phyloP scores from a whole-genome alignment of 192 early-diverging fungal species.

The Coemansia sp. region DNA sequence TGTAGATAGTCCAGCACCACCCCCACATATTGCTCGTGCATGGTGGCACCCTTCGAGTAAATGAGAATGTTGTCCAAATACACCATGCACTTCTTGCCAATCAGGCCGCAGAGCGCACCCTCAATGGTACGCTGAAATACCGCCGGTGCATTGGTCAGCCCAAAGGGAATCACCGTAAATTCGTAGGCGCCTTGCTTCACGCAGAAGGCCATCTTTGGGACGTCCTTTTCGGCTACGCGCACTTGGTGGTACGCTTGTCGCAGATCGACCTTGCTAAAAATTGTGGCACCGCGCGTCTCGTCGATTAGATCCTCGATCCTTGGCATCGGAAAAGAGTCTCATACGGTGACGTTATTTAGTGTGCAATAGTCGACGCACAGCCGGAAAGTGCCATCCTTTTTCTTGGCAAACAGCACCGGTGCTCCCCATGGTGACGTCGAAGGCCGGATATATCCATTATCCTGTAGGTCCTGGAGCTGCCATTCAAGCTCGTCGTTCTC shows the following conservation, averaged over 20 bases:
- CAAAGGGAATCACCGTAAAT: conserved; percentile 61
- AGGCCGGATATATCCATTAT: conserved; percentile 15
- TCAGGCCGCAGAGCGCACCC: conserved; percentile 27
- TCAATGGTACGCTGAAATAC: conserved; percentile 58
- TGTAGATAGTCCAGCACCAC: too few relatives aligned
- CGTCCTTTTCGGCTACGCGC: conserved; percentile 22
- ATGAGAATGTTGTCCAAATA: not conserved
- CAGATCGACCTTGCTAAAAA: conserved; percentile 48
- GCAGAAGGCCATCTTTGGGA: conserved; percentile 51
- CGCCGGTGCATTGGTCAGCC: conserved; percentile 59
- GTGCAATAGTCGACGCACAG: conserved; percentile 58
- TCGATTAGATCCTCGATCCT: conserved; percentile 53
- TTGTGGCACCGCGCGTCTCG: conserved; percentile 5
- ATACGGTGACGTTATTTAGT: conserved; percentile 48
- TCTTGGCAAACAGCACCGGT: conserved; percentile 52
- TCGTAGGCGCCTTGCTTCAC: conserved; percentile 48
- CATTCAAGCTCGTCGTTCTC: conserved; percentile 10
- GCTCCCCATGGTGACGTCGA: conserved; percentile 29
- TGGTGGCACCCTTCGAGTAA: too few relatives aligned
- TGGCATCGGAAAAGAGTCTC: conserved; percentile 45
- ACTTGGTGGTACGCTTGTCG: conserved; percentile 49
- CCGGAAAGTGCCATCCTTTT: conserved; percentile 52
- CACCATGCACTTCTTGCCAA: conserved; percentile 20
- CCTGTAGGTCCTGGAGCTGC: conserved; percentile 4
- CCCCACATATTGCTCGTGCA: too few relatives aligned